Evolutionary conservation across 139 green algal genomes (phyloP), one percentile per base, ranked within the genome.

Genomic region (Dunaliella sp.): DNA sequence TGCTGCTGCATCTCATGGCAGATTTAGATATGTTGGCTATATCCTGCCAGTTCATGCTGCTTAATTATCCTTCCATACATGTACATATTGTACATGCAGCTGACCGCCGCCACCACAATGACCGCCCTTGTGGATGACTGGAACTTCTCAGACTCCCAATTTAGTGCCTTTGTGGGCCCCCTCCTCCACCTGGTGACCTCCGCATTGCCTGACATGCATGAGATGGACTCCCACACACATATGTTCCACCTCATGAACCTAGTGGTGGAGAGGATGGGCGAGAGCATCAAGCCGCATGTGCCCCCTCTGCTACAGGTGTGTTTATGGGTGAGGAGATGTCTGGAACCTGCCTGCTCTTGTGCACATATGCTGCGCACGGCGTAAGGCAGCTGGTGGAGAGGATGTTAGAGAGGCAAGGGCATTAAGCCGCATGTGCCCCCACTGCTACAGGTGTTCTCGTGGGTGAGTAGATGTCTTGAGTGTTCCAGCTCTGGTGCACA

Each of bases 181-280:
- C 84, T 83, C 32, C 33, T 83, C 74, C 28, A 35, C 22, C 25
- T 72, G 34, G 87, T 97, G 32, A 80, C 89, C 1, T 80, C 1
- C 36, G 81, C 96, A 38, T 75, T 96, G 84, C 36, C 79, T 28
- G 28, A n/a, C 0, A 79, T 85, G 2, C 35, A 81, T 1, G 94
- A 97, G 73, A 89, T 95, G 33, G 94, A 98, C 88, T 93, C 92
- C 1, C 95, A 97, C 83, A 91, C 95, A 7, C 91, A 94, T 91
- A 90, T 92, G 32, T 87, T 87, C 75, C 81, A 83, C 75, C 74
- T 87, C 24, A 82, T 87, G 73, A 87, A 87, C 74, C 74, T 87
- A 1, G 74, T 87, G n/a, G 81, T 87, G n/a, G 83, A 87, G 72
- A 72, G 83, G 1, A 83, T 87, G 83, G 83, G 83, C 12, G 83